Percentiles rank a stretch among this genome's conserved stretches.
Conservation (phyloP, 805 yeast species). For the Starmerella bombicola region DNA sequence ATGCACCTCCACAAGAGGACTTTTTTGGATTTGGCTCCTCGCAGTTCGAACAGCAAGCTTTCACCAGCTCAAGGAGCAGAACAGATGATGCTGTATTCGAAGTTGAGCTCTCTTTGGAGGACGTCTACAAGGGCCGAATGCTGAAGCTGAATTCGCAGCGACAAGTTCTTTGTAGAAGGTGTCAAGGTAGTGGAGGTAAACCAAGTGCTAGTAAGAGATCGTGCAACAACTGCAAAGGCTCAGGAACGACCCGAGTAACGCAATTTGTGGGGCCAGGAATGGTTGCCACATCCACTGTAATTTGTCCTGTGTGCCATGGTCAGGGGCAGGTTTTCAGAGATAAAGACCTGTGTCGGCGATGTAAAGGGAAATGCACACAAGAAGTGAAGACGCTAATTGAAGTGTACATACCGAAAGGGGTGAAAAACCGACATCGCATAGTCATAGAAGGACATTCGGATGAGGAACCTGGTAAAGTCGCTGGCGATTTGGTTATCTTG, state of each 20-base stretch:
- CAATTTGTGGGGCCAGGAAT: constrained; percentile 63
- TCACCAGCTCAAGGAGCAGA: constrained; percentile 19
- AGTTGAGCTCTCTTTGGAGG: constrained; percentile 57
- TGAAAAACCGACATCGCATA: constrained; percentile 48
- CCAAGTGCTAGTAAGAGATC: constrained; percentile 40
- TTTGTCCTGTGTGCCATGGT: constrained; percentile 62
- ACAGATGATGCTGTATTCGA: constrained; percentile 61
- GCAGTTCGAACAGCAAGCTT: constrained; percentile 4
- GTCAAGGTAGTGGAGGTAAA: constrained; percentile 69
- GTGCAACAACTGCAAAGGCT: constrained; percentile 64
- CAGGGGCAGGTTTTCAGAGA: constrained; percentile 46
- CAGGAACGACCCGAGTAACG: constrained; percentile 49
- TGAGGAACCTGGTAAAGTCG: constrained; percentile 50
- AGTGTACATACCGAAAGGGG: constrained; percentile 64
- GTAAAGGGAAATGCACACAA: constrained; percentile 50
- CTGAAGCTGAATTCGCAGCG: constrained; percentile 62
- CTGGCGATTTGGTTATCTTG: constrained; percentile 68
- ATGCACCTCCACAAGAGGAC: constrained; percentile 10
- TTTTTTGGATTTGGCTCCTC: constrained; percentile 5
- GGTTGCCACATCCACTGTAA: constrained; percentile 47
- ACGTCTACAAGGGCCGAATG: constrained; percentile 78
- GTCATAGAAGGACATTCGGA: constrained; percentile 62
- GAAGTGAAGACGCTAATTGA: constrained; percentile 63
- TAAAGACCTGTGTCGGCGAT: constrained; percentile 66
- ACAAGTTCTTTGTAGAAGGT: constrained; percentile 54